Evolutionary conservation across 1,139 yeast genomes (phyloP).

Genomic region (Candida glucosophila): DNA sequence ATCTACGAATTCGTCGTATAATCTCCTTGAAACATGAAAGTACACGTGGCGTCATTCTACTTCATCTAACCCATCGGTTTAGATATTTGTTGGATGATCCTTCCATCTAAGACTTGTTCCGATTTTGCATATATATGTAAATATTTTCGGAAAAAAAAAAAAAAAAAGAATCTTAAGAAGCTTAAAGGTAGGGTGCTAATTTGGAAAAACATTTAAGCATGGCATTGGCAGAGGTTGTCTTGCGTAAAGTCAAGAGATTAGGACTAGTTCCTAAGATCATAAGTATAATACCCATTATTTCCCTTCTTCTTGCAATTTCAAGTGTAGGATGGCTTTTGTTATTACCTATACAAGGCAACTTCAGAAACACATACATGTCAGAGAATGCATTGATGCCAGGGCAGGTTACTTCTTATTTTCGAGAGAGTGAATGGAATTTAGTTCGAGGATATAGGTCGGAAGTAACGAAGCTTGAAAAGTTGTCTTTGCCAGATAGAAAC

Average conservation of each 20-base stretch:
- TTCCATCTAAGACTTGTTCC: too few relatives aligned
- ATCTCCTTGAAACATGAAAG: constrained; percentile 9
- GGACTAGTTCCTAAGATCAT: constrained; percentile 56
- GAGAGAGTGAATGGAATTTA: constrained; percentile 93
- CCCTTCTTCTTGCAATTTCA: constrained; percentile 49
- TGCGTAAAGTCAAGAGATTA: constrained; percentile 44
- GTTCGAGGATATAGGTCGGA: constrained; percentile 78
- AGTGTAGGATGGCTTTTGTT: constrained; percentile 63
- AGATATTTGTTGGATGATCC: too few relatives aligned
- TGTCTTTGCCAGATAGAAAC: constrained; percentile 29
- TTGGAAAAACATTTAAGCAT: constrained; percentile 14
- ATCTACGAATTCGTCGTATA: constrained; percentile 14
- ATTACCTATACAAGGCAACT: constrained; percentile 77
- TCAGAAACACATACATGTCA: constrained; percentile 73
- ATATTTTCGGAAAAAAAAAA: constrained; percentile 1
- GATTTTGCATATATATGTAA: background rate
- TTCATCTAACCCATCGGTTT: too few relatives aligned
- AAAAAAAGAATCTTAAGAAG: too few relatives aligned
- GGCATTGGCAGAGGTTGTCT: constrained; percentile 53
- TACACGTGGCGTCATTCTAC: constrained; percentile 2
- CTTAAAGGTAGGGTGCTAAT: background rate
- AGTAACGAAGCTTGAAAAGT: constrained; percentile 29
- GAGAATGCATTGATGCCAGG: constrained; percentile 98
- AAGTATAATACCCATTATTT: constrained; percentile 48
- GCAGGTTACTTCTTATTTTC: constrained; percentile 84